A percentile compares a stretch with the other conserved stretches of the same genome.
These are phyloP conservation scores for Pharus latifolius DNA, from an alignment of 176 grass and related monocot genomes.

Conservation along the genomic window DNA sequence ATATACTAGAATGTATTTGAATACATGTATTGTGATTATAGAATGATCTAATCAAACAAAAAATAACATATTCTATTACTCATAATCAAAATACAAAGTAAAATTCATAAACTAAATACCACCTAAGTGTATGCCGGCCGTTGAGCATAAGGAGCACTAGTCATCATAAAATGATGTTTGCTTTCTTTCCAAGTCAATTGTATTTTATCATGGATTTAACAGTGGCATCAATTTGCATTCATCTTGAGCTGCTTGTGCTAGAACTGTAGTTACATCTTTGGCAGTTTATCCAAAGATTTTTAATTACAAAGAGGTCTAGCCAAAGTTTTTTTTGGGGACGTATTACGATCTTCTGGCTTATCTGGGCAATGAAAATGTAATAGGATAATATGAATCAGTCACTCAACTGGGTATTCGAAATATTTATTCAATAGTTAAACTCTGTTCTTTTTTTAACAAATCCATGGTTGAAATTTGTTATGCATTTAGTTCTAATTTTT, in stretches of 20 bases:
- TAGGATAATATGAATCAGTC: background rate
- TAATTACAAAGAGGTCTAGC: background rate
- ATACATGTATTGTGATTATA: too few species aligned
- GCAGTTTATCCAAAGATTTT: background rate
- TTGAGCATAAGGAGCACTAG: background rate
- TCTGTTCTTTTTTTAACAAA: background rate
- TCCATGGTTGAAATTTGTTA: background rate
- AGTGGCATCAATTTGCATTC: background rate
- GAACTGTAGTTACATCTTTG: too few species aligned
- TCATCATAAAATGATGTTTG: background rate
- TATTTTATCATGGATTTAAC: background rate
- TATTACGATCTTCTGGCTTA: background rate
- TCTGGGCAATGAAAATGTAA: background rate
- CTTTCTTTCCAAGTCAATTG: background rate
- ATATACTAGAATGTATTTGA: too few species aligned
- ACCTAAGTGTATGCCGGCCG: background rate
- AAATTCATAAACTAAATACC: too few species aligned
- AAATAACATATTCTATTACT: too few species aligned
- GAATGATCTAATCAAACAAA: too few species aligned
- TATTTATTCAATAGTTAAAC: background rate
- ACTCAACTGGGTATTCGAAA: background rate
- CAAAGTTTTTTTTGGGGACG: background rate
- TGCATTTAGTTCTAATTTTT: background rate
- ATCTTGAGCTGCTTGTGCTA: background rate
- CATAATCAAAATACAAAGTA: too few species aligned